Conservation (phyloP, 208 protist genomes). For the Wallacemonas sp. region DNA sequence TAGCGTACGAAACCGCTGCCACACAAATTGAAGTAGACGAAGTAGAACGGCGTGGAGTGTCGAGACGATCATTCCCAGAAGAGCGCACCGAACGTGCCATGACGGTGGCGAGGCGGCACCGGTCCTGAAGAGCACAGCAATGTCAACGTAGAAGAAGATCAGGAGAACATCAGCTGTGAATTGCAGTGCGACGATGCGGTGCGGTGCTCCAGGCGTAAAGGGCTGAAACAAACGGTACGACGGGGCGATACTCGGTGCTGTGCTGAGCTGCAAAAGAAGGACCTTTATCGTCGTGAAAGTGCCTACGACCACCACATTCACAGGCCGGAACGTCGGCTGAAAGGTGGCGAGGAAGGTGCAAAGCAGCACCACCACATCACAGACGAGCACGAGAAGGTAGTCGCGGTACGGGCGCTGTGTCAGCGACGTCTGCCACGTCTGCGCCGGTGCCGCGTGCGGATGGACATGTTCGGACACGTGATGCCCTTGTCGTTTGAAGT, state of each 20-base stretch:
- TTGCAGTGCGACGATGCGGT: slow-evolving; percentile 42
- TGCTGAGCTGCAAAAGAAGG: slow-evolving; percentile 12
- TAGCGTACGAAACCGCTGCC: background rate
- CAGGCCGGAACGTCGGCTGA: slow-evolving; percentile 28
- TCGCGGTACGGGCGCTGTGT: slow-evolving; percentile 35
- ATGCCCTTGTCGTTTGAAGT: slow-evolving; percentile 39
- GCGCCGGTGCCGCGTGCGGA: background rate
- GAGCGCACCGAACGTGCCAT: slow-evolving; percentile 51
- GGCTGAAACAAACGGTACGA: slow-evolving; percentile 57
- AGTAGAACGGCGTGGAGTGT: slow-evolving; percentile 48
- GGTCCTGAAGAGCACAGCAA: slow-evolving; percentile 37
- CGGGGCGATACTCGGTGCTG: slow-evolving; percentile 17
- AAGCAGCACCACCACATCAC: slow-evolving; percentile 30
- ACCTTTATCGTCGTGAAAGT: slow-evolving; percentile 28
- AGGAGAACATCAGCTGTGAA: slow-evolving; percentile 44
- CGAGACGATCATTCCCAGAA: slow-evolving; percentile 50
- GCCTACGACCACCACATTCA: slow-evolving; percentile 29
- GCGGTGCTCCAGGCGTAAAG: slow-evolving; percentile 20
- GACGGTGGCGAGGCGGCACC: slow-evolving; percentile 29
- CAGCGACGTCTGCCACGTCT: background rate
- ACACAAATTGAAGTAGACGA: slow-evolving; percentile 30
- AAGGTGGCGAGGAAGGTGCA: slow-evolving; percentile 44
- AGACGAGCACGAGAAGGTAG: slow-evolving; percentile 38
- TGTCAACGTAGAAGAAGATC: slow-evolving; percentile 26
- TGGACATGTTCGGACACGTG: background rate